Evolutionary conservation across 1,284 basidiomycete genomes (phyloP).

Genomic region (Schizophyllum amplum): DNA sequence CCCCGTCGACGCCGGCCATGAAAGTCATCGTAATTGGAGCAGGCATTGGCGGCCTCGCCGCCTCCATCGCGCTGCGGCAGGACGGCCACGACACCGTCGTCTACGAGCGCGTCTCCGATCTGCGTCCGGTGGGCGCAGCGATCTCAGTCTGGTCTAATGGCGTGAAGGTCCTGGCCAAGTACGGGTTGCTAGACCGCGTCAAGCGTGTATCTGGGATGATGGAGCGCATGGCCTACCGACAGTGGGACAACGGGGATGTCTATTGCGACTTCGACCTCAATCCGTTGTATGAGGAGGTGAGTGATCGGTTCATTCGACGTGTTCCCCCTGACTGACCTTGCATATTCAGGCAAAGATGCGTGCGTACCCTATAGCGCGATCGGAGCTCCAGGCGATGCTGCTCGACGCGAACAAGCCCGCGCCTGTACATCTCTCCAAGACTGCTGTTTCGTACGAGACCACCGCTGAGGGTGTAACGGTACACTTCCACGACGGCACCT

Average conservation of each 20-base stretch:
- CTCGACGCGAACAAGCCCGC: not conserved
- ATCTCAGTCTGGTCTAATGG: not conserved
- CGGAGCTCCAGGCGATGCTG: not conserved
- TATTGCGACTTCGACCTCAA: not conserved
- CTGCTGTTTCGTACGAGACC: not conserved
- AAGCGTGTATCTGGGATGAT: not conserved
- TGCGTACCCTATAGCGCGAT: not conserved
- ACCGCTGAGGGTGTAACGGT: not conserved
- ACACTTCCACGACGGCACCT: not conserved
- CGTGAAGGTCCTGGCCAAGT: not conserved
- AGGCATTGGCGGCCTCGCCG: not conserved
- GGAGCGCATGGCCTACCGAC: not conserved
- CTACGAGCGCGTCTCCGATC: not conserved
- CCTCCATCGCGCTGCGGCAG: not conserved
- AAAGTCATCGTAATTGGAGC: not conserved
- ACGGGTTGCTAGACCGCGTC: not conserved
- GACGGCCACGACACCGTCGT: not conserved
- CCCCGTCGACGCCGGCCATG: not conserved
- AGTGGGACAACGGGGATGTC: not conserved
- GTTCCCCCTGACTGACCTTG: not conserved
- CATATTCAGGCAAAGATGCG: not conserved
- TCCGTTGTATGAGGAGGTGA: not conserved
- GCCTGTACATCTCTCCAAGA: not conserved
- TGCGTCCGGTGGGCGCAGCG: not conserved
- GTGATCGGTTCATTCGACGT: not conserved